phyloP scores from a whole-genome alignment of 257 asterid species.

The Jasminum sambac region DNA sequence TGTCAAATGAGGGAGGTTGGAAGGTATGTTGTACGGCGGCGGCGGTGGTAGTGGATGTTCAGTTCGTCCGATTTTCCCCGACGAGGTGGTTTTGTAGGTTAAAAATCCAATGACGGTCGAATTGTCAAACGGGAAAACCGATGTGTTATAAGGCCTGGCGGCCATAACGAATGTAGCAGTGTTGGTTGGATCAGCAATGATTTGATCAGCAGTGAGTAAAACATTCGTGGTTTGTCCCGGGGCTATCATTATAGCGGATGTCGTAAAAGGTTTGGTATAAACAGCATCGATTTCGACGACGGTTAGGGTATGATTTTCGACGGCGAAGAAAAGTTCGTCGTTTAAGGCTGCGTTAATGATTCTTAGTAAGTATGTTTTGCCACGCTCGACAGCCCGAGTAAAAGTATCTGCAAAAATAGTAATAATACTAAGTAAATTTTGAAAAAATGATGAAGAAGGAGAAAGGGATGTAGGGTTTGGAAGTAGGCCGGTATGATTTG shows the following conservation, averaged over 20 bases:
- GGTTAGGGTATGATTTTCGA: slow-evolving; percentile 60
- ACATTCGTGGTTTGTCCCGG: slow-evolving; percentile 86
- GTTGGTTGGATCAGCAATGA: slow-evolving; percentile 16
- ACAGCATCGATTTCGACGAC: slow-evolving; percentile 72
- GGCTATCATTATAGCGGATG: slow-evolving; percentile 62
- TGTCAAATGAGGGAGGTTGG: slow-evolving; percentile 38
- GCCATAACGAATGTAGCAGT: slow-evolving; percentile 55
- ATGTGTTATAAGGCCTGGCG: slow-evolving; percentile 72
- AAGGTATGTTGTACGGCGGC: slow-evolving; percentile 44
- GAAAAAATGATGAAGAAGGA: background rate
- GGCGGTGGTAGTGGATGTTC: slow-evolving; percentile 26
- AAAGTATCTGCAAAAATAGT: slow-evolving; percentile 49
- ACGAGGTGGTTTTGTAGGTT: slow-evolving; percentile 36
- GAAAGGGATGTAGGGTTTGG: background rate
- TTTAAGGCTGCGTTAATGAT: slow-evolving; percentile 76
- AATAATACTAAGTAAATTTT: background rate
- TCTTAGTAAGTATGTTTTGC: slow-evolving; percentile 72
- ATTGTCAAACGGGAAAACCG: slow-evolving; percentile 67
- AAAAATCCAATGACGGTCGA: slow-evolving; percentile 73
- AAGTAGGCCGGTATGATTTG: slow-evolving; percentile 1
- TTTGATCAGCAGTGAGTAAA: slow-evolving; percentile 57
- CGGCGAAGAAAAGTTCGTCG: slow-evolving; percentile 75
- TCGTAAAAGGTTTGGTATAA: slow-evolving; percentile 67
- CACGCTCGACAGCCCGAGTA: slow-evolving; percentile 45
- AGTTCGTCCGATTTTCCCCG: background rate